These are phyloP conservation scores for Cyclotella baltica DNA, from an alignment of 108 stramenopile genomes.

Conservation along the genomic window DNA sequence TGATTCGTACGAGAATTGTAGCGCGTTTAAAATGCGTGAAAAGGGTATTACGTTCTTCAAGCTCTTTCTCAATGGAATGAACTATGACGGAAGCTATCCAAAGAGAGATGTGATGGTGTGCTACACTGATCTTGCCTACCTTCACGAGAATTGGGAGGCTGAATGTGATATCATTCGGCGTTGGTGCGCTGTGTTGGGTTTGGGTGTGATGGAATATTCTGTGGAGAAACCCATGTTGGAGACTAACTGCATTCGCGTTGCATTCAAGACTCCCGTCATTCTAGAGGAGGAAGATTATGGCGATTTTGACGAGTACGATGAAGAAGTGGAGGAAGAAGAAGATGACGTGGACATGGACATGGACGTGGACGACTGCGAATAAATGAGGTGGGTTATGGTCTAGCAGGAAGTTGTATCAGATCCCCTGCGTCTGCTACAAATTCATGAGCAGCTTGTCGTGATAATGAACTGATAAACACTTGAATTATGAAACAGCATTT, in stretches of 20 bases:
- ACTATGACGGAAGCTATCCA: background rate
- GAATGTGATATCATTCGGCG: constrained; percentile 32
- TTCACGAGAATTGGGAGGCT: constrained; percentile 11
- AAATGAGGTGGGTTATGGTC: too few species aligned
- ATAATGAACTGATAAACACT: too few species aligned
- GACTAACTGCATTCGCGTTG: background rate
- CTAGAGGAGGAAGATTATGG: background rate
- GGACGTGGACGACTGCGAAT: background rate
- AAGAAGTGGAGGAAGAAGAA: background rate
- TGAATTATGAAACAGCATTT: too few species aligned
- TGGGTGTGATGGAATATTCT: constrained; percentile 6
- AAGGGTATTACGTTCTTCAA: constrained; percentile 26
- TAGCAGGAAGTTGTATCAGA: too few species aligned
- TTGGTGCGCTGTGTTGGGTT: constrained; percentile 24
- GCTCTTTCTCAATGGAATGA: constrained; percentile 17
- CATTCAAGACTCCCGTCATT: background rate
- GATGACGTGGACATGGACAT: background rate
- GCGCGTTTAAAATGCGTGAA: background rate
- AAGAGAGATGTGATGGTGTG: background rate
- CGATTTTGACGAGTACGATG: background rate
- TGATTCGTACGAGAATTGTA: constrained; percentile 8
- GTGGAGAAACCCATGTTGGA: constrained; percentile 10
- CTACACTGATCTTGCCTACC: constrained; percentile 14
- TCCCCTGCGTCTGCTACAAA: too few species aligned
- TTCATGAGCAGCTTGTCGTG: too few species aligned